Evolutionary conservation across 75 land plant genomes (phyloP), one percentile per base, ranked within the genome.

Genomic region (Ceratopteris richardii): DNA sequence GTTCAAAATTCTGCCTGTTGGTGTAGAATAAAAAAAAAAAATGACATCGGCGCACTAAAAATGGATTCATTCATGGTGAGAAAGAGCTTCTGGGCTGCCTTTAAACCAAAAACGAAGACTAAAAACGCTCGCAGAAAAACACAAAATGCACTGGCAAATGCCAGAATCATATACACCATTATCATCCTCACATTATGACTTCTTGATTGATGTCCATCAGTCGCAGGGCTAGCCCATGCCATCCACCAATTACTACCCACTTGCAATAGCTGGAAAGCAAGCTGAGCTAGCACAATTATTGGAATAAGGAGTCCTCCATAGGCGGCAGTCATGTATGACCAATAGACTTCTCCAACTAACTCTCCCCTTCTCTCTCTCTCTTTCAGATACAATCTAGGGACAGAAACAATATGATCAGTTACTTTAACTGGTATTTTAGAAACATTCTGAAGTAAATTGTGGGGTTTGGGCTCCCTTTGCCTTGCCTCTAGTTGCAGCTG

Each of bases 21-120:
- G 99, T 13, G 99, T 95, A 18, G 99, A 82, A 70, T 95, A 97
- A 61, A 90, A 95, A n/a, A n/a, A n/a, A n/a, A n/a, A 75, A 95
- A 95, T 14, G 99, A 86, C 88, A 95, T 95, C 5, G 99, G 97
- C 30, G 97, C 88, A 44, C 84, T 70, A 65, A 95, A 90, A 21
- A 95, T 71, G 31, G 73, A 64, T 37, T 70, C 68, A 18, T 82
- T 72, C 99, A 95, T 95, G 53, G 78, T 77, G 0, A 72, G 1
- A 51, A 95, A 95, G 51, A 87, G 66, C 58, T 82, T 86, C 30
- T 90, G 92, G 28, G 97, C 76, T 31, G 88, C 80, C 55, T 71
- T 80, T 33, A 95, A 64, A 33, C 99, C 99, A 80, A 80, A 77
- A 37, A 85, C 72, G 47, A 88, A 82, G 26, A 90, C 97, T 31